Percentiles rank a stretch among this genome's conserved stretches.
Conservation (phyloP, 23 red algal species). For the Agarophyton chilense region DNA sequence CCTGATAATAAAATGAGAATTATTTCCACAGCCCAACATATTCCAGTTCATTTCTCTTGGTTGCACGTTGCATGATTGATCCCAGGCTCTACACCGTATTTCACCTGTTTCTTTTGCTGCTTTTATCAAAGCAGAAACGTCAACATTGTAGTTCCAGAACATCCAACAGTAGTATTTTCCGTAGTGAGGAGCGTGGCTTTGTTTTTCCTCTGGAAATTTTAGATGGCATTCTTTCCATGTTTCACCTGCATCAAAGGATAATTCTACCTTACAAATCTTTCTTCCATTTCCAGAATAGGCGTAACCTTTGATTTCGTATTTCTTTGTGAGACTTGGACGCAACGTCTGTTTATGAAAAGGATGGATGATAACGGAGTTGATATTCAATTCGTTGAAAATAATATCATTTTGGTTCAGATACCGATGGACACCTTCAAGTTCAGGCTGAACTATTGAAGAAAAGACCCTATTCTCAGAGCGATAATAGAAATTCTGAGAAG, state of each 20-base stretch:
- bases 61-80: conserved; percentile 86
- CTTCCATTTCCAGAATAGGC: conserved; percentile 85
- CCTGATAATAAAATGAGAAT: conserved; percentile 75
- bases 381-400: conserved; percentile 91
- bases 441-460: conserved; percentile 73
- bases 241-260: conserved; percentile 74
- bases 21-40: conserved; percentile 90
- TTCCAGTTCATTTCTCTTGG: conserved; percentile 86
- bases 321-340: not conserved
- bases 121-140: conserved; percentile 1
- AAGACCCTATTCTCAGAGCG: conserved; percentile 86
- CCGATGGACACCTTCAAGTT: conserved; percentile 59
- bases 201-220: conserved; percentile 65
- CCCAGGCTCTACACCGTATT: conserved; percentile 79
- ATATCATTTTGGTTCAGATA: conserved; percentile 78
- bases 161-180: conserved; percentile 83
- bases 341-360: conserved; percentile 67
- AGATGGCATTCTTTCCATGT: conserved; percentile 67
- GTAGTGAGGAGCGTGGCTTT: conserved; percentile 3
- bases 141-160: conserved; percentile 61
- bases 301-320: conserved; percentile 80
- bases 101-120: conserved; percentile 13
- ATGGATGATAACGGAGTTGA: conserved; percentile 81
- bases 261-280: conserved; percentile 87
- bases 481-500: conserved; percentile 75